Percentiles rank a stretch among this genome's conserved stretches.
phyloP scores from a whole-genome alignment of 495 filamentous ascomycete species.

The Alectoria sarmentosa region DNA sequence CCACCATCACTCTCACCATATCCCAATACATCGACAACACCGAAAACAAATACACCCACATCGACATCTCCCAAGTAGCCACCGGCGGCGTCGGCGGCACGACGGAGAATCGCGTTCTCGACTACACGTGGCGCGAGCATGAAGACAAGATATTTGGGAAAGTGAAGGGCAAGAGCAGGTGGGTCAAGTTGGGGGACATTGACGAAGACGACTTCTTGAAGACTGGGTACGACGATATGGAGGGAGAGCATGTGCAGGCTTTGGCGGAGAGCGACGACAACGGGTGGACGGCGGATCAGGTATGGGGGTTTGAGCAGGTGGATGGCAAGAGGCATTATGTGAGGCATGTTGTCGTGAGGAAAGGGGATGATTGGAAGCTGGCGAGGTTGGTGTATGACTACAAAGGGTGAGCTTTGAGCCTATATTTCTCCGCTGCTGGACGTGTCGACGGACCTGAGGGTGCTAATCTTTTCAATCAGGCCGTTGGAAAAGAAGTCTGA shows the following conservation, averaged over 20 bases:
- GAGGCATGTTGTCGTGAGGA: slow-evolving; percentile 56
- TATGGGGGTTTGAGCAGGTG: slow-evolving; percentile 21
- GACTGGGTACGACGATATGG: slow-evolving; percentile 34
- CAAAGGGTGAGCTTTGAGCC: slow-evolving; percentile 10
- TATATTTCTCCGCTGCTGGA: background rate
- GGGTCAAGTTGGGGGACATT: slow-evolving; percentile 36
- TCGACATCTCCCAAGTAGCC: slow-evolving; percentile 73
- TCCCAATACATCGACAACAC: slow-evolving; percentile 49
- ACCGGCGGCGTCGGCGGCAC: slow-evolving; percentile 71
- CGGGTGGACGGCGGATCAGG: slow-evolving; percentile 47
- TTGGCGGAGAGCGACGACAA: slow-evolving; percentile 37
- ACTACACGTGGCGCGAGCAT: slow-evolving; percentile 64
- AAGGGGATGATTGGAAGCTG: slow-evolving; percentile 53
- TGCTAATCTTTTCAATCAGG: background rate
- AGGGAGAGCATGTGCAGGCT: slow-evolving; percentile 40
- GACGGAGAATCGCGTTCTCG: slow-evolving; percentile 61
- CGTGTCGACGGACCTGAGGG: background rate
- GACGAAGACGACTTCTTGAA: slow-evolving; percentile 41
- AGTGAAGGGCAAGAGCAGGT: slow-evolving; percentile 55
- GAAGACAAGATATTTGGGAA: slow-evolving; percentile 75
- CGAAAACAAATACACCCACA: slow-evolving; percentile 47
- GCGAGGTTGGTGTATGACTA: slow-evolving; percentile 73
- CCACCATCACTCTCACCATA: slow-evolving; percentile 64
- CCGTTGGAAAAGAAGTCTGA: background rate
- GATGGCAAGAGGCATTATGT: slow-evolving; percentile 58